A percentile compares a stretch with the other conserved stretches of the same genome.
Conservation (phyloP, 768 basidiomycete genomes). For the Boletus insuetus region DNA sequence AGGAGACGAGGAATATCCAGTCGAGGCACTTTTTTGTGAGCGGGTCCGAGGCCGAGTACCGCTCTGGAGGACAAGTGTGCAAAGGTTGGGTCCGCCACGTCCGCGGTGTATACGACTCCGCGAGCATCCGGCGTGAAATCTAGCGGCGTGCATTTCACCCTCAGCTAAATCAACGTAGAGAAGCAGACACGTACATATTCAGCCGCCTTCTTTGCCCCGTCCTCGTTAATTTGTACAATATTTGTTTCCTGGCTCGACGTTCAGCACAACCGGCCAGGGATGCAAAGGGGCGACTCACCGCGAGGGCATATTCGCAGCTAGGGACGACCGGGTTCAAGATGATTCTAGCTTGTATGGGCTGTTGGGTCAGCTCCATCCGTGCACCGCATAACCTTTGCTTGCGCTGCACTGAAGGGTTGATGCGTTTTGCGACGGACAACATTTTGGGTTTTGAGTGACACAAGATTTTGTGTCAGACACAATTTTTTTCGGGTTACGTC, state of each 20-base stretch:
- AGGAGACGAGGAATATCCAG: conserved; percentile 88
- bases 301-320: conserved; percentile 54
- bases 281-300: conserved; percentile 36
- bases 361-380: neutral
- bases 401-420: neutral
- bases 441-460: conserved; percentile 1
- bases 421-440: conserved; percentile 16
- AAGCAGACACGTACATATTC: conserved; percentile 46
- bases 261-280: neutral
- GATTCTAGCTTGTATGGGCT: conserved; percentile 5
- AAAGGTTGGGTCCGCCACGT: conserved; percentile 71
- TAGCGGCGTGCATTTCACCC: conserved; percentile 25
- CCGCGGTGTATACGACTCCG: conserved; percentile 71
- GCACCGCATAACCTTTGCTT: neutral
- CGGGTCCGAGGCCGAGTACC: conserved; percentile 51
- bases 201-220: conserved; percentile 65
- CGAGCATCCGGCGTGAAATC: conserved; percentile 58
- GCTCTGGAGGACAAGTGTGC: conserved; percentile 71
- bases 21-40: conserved; percentile 59
- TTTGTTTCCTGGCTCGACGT: conserved; percentile 48
- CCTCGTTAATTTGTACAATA: conserved; percentile 56
- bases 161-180: conserved; percentile 5
- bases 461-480: neutral
- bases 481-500: conserved; percentile 1
- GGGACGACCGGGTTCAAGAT: conserved; percentile 56